These are phyloP conservation scores for Bruguiera parviflora DNA, from an alignment of 345 rosid species.

Conservation along the genomic window DNA sequence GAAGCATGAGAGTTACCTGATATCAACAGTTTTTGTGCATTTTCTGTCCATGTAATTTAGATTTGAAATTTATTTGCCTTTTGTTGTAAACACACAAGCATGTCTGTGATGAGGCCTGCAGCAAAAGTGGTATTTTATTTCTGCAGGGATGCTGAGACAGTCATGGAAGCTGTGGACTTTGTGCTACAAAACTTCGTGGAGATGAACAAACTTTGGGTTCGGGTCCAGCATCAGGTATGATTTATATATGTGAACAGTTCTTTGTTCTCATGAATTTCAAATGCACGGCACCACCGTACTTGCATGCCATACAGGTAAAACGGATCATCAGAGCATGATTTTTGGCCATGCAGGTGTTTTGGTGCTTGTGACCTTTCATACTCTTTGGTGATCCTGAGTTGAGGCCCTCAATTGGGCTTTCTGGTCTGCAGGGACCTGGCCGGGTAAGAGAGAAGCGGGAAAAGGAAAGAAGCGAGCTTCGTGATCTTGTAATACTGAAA, in stretches of 20 bases:
- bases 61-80: too few species aligned
- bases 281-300: conserved; percentile 50
- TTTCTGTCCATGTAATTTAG: too few species aligned
- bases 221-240: conserved; percentile 99
- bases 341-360: conserved; percentile 93
- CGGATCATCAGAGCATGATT: conserved; percentile 77
- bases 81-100: neutral
- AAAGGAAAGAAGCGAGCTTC: conserved; percentile 97
- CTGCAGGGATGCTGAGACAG: conserved; percentile 83
- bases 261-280: conserved; percentile 38
- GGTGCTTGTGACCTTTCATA: conserved; percentile 87
- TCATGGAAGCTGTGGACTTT: conserved; percentile 85
- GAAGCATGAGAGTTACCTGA: too few species aligned
- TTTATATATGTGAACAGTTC: conserved; percentile 40
- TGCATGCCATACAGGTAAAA: conserved; percentile 63
- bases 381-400: conserved; percentile 94
- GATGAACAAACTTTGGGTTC: conserved; percentile 99
- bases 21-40: too few species aligned
- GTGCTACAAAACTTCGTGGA: conserved; percentile 91
- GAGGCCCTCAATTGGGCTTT: conserved; percentile 97
- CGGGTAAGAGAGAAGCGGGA: conserved; percentile 96
- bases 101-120: neutral
- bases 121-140: conserved; percentile 1
- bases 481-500: conserved; percentile 89
- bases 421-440: conserved; percentile 99